Evolutionary conservation across 2,329 filamentous ascomycete species (phyloP).

Genomic region (Fusarium subtropicale): DNA sequence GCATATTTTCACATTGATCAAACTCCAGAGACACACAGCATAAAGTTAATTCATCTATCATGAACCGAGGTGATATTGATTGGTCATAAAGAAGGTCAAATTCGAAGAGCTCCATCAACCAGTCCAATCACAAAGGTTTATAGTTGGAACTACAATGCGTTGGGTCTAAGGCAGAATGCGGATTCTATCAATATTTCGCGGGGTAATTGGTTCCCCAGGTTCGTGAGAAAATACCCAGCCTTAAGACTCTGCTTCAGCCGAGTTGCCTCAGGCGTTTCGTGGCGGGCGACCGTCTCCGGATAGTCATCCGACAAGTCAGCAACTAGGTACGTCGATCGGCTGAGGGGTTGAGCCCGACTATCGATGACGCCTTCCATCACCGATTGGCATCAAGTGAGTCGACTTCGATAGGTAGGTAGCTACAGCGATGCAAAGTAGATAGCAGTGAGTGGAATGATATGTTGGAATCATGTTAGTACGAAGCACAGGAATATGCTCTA

Average conservation of each 20-base stretch:
- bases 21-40: background rate
- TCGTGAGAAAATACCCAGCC: background rate
- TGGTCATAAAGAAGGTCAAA: background rate
- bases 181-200: conserved; percentile 17
- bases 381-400: conserved; percentile 7
- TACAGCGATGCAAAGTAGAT: background rate
- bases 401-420: background rate
- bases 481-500: conserved; percentile 13
- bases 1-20: background rate
- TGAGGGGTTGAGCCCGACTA: conserved; percentile 17
- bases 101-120: background rate
- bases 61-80: background rate
- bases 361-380: conserved; percentile 32
- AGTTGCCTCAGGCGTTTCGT: conserved; percentile 15
- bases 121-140: conserved; percentile 22
- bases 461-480: conserved; percentile 4
- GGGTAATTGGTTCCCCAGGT: conserved; percentile 28
- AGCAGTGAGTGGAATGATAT: background rate
- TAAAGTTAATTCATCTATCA: background rate
- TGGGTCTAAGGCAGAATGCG: background rate
- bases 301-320: conserved; percentile 31
- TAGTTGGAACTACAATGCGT: background rate
- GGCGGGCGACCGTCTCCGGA: conserved; percentile 12
- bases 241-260: background rate
- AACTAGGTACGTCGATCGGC: background rate